These are phyloP conservation scores for Stereum hirsutum DNA, from an alignment of 1,284 basidiomycete genomes.

Conservation along the genomic window DNA sequence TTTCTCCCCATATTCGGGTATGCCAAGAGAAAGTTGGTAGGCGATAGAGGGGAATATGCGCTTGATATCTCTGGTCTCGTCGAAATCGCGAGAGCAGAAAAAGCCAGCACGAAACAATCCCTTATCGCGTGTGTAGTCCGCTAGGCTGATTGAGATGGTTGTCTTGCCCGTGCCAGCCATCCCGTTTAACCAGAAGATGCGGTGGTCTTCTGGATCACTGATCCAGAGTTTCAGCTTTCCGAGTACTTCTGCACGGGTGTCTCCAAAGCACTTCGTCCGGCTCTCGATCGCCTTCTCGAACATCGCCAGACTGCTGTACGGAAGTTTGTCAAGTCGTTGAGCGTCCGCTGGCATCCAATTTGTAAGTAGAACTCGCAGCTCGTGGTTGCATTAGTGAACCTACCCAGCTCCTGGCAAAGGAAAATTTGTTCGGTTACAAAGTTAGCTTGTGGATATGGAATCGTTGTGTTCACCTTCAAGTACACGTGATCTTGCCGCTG, in stretches of 20 bases:
- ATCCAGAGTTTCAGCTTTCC: background rate
- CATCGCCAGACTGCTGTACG: background rate
- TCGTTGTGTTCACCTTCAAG: no score
- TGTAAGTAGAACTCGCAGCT: background rate
- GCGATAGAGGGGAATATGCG: slow-evolving; percentile 18
- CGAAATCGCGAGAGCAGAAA: slow-evolving; percentile 15
- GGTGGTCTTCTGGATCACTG: background rate
- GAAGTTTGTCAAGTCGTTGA: background rate
- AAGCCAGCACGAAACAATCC: slow-evolving; percentile 16
- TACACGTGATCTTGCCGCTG: background rate
- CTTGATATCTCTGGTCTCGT: slow-evolving; percentile 8
- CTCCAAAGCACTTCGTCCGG: background rate
- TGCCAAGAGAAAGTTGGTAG: slow-evolving; percentile 13
- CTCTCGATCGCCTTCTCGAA: background rate
- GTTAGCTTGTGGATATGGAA: no score
- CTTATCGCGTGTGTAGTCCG: background rate
- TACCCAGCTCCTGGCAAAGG: no score
- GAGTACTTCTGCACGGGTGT: background rate
- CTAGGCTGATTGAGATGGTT: no score
- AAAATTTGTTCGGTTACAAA: background rate
- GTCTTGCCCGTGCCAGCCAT: background rate
- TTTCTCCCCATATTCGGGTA: background rate
- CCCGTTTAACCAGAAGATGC: background rate
- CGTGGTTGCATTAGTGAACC: background rate
- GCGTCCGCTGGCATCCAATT: background rate